Evolutionary conservation across 345 rosid species (phyloP), one percentile per base, ranked within the genome.

Genomic region (Punica granatum): DNA sequence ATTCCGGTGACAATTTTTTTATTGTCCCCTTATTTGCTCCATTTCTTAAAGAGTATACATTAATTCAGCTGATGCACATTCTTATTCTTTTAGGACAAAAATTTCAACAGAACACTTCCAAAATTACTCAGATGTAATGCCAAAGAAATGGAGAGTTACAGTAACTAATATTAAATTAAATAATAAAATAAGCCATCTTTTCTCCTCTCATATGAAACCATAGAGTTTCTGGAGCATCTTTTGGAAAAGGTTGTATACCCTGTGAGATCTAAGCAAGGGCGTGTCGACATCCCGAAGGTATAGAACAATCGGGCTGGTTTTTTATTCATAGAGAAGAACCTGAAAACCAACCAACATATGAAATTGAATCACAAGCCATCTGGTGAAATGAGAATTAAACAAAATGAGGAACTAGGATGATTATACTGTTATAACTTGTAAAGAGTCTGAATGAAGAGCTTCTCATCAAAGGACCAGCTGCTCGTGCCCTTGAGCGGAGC

Each of bases 401-500:
- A 1, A 30, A 56, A 56, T 56, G 33, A 30, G 7, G 19, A 56
- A 56, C 18, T 0, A 11, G 11, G 34, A 3, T 30, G 61, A 56
- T 56, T 56, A 9, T 14, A 14, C 19, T 26, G 26, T 26, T 30
- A 30, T 77, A 93, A 96, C 95, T 83, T 91, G 81, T 91, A 91
- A 49, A 94, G 80, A 66, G 95, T 75, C 53, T 86, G 97, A 64
- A 94, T 77, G 13, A 94, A 80, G 74, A 94, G 85, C 80, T 82
- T 93, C 72, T 93, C 99, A 35, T 91, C 95, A 25, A 94, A 94
- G 19, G 87, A 81, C 95, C 92, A 84, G 63, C 84, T 85, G 78
- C 84, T 80, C 21, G 83, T 82, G 46, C 87, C 83, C 82, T 68
- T 86, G 73, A 80, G 75, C 30, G 89, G 79, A 70, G 84, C 98